Evolutionary conservation across 345 rosid genomes (phyloP).

Genomic region (Camelina sativa): DNA sequence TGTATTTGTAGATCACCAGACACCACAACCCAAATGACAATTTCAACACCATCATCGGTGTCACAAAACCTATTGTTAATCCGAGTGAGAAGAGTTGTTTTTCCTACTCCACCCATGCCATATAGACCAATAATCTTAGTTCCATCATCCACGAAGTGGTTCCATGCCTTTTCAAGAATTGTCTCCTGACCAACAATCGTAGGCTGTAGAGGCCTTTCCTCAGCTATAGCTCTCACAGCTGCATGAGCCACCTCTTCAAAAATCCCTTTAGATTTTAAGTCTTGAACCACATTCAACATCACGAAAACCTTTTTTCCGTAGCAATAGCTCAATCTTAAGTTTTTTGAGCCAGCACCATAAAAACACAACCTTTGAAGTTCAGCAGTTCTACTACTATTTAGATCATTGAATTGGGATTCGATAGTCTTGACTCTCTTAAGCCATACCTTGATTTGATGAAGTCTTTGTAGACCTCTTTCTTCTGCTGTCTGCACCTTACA

Average conservation of each 20-base stretch:
- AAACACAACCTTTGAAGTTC: conserved; percentile 27
- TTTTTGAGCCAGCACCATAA: not conserved
- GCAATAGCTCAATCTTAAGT: conserved; percentile 1
- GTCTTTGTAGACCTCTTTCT: conserved; percentile 17
- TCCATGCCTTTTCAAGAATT: conserved; percentile 27
- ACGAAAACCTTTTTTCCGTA: conserved; percentile 15
- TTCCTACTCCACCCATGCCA: conserved; percentile 42
- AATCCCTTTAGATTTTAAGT: conserved; percentile 7
- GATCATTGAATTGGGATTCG: not conserved
- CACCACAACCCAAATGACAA: conserved; percentile 37
- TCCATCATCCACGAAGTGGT: conserved; percentile 7
- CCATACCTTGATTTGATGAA: conserved; percentile 28
- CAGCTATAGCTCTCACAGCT: conserved; percentile 4
- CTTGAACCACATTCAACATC: conserved; percentile 6
- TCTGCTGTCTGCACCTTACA: conserved; percentile 23
- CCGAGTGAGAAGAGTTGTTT: conserved; percentile 42
- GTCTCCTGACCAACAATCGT: conserved; percentile 31
- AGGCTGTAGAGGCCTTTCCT: conserved; percentile 8
- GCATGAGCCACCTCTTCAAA: conserved; percentile 28
- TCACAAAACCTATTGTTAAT: conserved; percentile 31
- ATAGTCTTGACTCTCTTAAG: conserved; percentile 24
- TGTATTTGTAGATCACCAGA: conserved; percentile 29
- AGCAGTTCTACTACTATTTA: not conserved
- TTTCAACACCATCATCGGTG: conserved; percentile 8
- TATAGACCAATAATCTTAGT: conserved; percentile 30